Base-by-base conservation (phyloP, 2,329 filamentous ascomycete genomes). In the Waltergamsia citrina region DNA sequence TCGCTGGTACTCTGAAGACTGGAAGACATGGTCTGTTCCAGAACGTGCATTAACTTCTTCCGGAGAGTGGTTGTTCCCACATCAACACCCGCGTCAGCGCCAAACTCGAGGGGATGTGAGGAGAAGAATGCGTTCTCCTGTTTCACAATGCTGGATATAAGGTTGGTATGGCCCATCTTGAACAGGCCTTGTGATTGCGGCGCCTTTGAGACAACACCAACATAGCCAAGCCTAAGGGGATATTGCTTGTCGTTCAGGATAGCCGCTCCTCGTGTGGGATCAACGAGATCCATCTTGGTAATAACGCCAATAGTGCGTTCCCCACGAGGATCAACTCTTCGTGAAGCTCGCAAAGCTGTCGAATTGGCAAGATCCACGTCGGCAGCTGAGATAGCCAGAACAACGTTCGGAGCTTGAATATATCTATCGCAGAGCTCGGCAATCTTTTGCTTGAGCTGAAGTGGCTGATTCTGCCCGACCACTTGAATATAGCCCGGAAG, bases 291-390 rank as follows among this genome's bases (percentile, higher is more conserved):
- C 90, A 98, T 95, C 63, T 98, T 98, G 4, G 92, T 98, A 27
- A 98, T 81, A n/a, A 98, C 92, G 29, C 92, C 92, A 51, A 98
- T 98, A 0, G 92, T 98, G 41, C 92, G 74, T 60, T 98, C 92
- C 35, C 92, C 92, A 40, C 92, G 73, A 2, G 92, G 92, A 50
- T 98, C 92, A 19, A 96, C 88, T 45, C 90, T 75, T 41, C 92
- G 75, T 45, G 88, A 94, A 14, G 92, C 87, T 46, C 88, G 73
- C 17, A 98, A 62, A 6, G 92, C 88, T 6, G 92, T 92, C 2
- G 92, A 98, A 56, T 98, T 98, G 16, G 92, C 92, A 37, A 98
- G 61, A 65, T 98, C 92, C 14, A 98, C 92, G 58, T 98, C 92
- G 17, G 92, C 92, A 2, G 93, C 92, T 2, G 93, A 98, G 41